Conservation (phyloP, 352 stramenopile genomes). For the Pythium grandisporangium region DNA sequence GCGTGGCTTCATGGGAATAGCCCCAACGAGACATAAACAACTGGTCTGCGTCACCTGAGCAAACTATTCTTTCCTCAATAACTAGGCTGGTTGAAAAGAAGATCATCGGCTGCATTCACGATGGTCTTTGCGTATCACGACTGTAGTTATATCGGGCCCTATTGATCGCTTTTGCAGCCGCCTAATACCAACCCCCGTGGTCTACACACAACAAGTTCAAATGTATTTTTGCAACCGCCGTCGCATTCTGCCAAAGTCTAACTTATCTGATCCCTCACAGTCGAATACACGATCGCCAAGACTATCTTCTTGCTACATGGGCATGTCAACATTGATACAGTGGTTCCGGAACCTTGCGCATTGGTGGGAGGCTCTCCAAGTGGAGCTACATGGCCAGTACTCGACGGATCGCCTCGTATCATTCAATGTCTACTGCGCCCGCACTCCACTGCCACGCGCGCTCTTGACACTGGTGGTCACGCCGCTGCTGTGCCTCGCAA, state of each 20-base stretch:
- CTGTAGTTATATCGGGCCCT: too few species aligned
- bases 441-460: neutral
- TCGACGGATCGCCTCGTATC: neutral
- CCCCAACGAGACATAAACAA: neutral
- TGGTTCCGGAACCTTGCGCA: neutral
- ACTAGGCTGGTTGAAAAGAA: neutral
- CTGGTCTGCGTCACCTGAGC: neutral
- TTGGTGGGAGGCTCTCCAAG: neutral
- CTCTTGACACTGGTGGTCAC: neutral
- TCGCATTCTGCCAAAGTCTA: too few species aligned
- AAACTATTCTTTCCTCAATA: too few species aligned
- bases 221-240: too few species aligned
- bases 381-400: neutral
- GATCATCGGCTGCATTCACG: neutral
- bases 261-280: too few species aligned
- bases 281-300: too few species aligned
- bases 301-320: too few species aligned
- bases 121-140: neutral
- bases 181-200: too few species aligned
- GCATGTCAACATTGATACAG: too few species aligned
- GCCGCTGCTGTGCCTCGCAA: neutral
- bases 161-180: too few species aligned
- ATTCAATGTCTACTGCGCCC: neutral
- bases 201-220: too few species aligned
- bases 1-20: neutral